Evolutionary conservation across 2,329 filamentous ascomycete species (phyloP).

Genomic region (Cadophora sp.): DNA sequence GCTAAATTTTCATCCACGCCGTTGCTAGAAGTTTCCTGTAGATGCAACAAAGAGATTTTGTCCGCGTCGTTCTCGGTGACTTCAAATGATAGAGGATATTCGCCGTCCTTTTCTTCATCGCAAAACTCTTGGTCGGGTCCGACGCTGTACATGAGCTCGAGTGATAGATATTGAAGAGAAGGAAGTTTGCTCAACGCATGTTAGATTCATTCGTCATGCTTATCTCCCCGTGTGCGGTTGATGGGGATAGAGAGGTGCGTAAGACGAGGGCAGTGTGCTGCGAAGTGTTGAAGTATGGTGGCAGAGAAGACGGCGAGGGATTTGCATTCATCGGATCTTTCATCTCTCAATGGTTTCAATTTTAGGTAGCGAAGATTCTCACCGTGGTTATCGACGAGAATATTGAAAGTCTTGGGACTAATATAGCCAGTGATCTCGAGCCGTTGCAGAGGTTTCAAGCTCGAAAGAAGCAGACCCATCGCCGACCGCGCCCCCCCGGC

Average conservation of each 20-base stretch:
- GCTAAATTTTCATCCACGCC: background rate
- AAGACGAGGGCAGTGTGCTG: background rate
- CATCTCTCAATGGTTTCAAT: background rate
- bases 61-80: background rate
- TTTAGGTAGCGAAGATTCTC: background rate
- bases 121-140: slow-evolving; percentile 1
- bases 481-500: background rate
- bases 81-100: background rate
- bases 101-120: background rate
- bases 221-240: background rate
- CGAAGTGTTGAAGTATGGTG: background rate
- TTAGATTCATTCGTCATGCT: background rate
- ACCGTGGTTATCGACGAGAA: background rate
- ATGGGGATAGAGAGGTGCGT: background rate
- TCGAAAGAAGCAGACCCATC: background rate
- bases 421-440: background rate
- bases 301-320: background rate
- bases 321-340: background rate
- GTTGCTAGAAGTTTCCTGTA: background rate
- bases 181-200: background rate
- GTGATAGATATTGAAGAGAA: background rate
- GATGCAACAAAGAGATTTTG: background rate
- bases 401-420: background rate
- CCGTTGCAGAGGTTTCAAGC: background rate
- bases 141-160: background rate